Base-by-base conservation (phyloP, 2,329 filamentous ascomycete species). In the Cladophialophora exuberans region DNA sequence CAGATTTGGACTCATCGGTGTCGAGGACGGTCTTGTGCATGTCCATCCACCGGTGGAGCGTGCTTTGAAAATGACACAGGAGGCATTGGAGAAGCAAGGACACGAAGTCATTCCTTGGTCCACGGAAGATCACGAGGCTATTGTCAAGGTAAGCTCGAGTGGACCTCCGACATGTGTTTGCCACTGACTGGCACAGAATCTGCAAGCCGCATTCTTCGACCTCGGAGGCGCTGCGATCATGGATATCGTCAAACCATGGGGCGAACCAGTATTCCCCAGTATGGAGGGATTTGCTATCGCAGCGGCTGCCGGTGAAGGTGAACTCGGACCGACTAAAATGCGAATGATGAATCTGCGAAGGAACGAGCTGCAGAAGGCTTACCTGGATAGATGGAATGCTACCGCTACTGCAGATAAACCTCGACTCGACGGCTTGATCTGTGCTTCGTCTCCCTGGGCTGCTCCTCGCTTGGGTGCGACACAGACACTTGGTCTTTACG, bases 11-110 rank as follows among this genome's bases (percentile, higher is more conserved):
- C 62, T 74, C n/a, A 65, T 73, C 43, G 66, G 65, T 17, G 65
- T 66, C 48, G 65, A 69, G 25, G 72, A 76, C 39, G 69, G 68
- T 4, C 63, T 68, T 7, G 65, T 70, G 11, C 67, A 62, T 22
- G 68, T 71, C 13, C 69, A 74, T 26, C 73, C 73, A 2, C 73
- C 73, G 1, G 66, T 75, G 23, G 61, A 66, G 44, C 64, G 72
- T 10, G 72, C 67, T 28, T 56, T 73, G n/a, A 64, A 60, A 13
- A 65, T 67, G 30, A 69, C 69, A 3, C 66, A 65, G 43, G 62
- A 62, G 38, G 67, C 68, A 2, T 63, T 73, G 4, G 66, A 67
- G 57, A 66, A 64, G 38, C 66, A 69, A 13, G 71, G 71, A 13
- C 72, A 75, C 56, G 69, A 70, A 56, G 67, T 73, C 15, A 66